Conservation (phyloP, 495 filamentous ascomycete species). For the Halenospora varia region DNA sequence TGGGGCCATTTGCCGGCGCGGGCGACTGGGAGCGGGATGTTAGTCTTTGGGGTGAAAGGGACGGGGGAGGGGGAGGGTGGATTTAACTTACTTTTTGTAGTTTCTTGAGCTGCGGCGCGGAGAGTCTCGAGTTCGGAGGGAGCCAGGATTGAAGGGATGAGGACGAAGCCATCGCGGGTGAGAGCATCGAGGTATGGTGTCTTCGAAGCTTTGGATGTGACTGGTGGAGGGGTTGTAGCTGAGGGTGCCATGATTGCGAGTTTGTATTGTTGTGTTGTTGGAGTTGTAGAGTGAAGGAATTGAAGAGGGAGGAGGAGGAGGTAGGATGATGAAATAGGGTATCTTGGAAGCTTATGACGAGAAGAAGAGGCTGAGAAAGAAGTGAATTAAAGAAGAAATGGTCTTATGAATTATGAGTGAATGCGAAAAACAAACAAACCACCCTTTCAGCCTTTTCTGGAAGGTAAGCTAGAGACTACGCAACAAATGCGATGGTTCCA, state of each 20-base stretch:
- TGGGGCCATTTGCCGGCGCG: slow-evolving; percentile 66
- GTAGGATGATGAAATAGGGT: too few relatives aligned
- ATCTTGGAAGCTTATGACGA: too few relatives aligned
- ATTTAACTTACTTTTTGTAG: too few relatives aligned
- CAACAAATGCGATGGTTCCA: neutral
- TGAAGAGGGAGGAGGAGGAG: too few relatives aligned
- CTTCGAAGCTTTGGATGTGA: neutral
- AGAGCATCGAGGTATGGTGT: slow-evolving; percentile 20
- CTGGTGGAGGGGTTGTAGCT: neutral
- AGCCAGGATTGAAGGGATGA: slow-evolving; percentile 21
- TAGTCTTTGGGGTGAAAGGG: too few relatives aligned
- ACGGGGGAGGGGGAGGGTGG: too few relatives aligned
- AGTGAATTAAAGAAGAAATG: too few relatives aligned
- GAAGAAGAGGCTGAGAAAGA: too few relatives aligned
- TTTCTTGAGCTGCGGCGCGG: slow-evolving; percentile 47
- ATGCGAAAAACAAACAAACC: neutral
- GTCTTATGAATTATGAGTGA: neutral
- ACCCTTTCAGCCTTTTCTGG: neutral
- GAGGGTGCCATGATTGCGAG: neutral
- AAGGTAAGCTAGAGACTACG: neutral
- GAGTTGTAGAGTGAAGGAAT: neutral
- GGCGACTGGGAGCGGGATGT: slow-evolving; percentile 50
- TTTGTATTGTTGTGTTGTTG: too few relatives aligned
- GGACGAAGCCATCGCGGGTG: slow-evolving; percentile 24
- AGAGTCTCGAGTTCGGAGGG: slow-evolving; percentile 38